Evolutionary conservation across 2,329 filamentous ascomycete genomes (phyloP).

Genomic region (Aspergillus hortae): DNA sequence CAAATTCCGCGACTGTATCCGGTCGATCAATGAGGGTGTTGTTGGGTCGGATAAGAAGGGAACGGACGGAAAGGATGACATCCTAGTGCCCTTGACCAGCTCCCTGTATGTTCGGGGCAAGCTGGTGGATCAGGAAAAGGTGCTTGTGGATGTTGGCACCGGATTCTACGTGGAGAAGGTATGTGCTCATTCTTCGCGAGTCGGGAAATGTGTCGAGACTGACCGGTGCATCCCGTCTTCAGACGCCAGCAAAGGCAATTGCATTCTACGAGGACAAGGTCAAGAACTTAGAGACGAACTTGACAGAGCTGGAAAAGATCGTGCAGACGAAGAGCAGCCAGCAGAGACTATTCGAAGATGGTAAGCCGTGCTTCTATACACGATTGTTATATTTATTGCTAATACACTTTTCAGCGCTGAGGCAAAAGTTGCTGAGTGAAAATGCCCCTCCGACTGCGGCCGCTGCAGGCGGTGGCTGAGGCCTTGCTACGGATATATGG

Average conservation of each 20-base stretch:
- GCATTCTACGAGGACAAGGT: slow-evolving; percentile 68
- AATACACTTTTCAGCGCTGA: slow-evolving; percentile 40
- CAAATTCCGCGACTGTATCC: slow-evolving; percentile 88
- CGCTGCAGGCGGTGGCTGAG: slow-evolving; percentile 22
- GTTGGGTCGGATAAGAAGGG: slow-evolving; percentile 32
- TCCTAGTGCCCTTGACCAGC: slow-evolving; percentile 91
- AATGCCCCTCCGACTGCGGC: slow-evolving; percentile 34
- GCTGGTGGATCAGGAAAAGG: slow-evolving; percentile 68
- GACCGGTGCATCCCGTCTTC: slow-evolving; percentile 6
- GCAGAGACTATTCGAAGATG: slow-evolving; percentile 83
- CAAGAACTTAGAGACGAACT: slow-evolving; percentile 60
- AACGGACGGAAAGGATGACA: slow-evolving; percentile 40
- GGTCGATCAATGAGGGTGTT: slow-evolving; percentile 65
- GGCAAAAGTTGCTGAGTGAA: slow-evolving; percentile 50
- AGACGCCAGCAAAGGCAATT: slow-evolving; percentile 57
- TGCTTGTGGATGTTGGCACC: slow-evolving; percentile 89
- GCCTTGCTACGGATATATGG: too few species aligned
- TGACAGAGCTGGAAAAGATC: slow-evolving; percentile 66
- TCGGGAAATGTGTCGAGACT: neutral
- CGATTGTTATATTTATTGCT: slow-evolving; percentile 9
- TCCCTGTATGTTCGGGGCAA: slow-evolving; percentile 90
- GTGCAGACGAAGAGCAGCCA: slow-evolving; percentile 77
- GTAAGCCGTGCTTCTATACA: slow-evolving; percentile 43
- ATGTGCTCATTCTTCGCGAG: slow-evolving; percentile 1
- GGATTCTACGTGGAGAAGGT: slow-evolving; percentile 95